Percentiles rank a stretch among this genome's conserved stretches.
phyloP scores from a whole-genome alignment of 2,329 filamentous ascomycete species.

The Bipolaris oryzae region DNA sequence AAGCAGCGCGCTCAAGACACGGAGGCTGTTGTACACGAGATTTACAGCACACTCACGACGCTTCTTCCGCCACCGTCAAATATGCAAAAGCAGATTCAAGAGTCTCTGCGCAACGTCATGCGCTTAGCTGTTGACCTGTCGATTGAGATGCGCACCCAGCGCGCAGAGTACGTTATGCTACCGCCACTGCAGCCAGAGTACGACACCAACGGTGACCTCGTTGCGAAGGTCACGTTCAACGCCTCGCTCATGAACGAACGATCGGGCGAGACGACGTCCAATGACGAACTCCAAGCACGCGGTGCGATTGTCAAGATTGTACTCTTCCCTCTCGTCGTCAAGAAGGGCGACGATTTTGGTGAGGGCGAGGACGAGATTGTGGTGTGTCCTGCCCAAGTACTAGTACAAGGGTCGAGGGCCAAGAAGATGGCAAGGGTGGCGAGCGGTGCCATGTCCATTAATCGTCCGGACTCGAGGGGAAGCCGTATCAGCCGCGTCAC shows the following conservation, averaged over 20 bases:
- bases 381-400: conserved; percentile 91
- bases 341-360: conserved; percentile 88
- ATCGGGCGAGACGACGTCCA: conserved; percentile 70
- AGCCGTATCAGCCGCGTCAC: conserved; percentile 35
- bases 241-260: conserved; percentile 94
- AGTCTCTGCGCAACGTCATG: conserved; percentile 86
- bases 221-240: conserved; percentile 88
- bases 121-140: conserved; percentile 86
- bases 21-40: conserved; percentile 91
- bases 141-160: conserved; percentile 96
- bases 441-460: conserved; percentile 58
- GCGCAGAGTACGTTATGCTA: conserved; percentile 98
- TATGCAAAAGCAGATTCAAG: conserved; percentile 78
- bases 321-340: conserved; percentile 93
- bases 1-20: conserved; percentile 86
- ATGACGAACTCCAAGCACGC: conserved; percentile 79
- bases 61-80: conserved; percentile 87
- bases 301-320: conserved; percentile 85
- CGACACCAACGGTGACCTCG: conserved; percentile 87
- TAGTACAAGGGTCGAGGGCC: conserved; percentile 65
- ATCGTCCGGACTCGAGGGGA: conserved; percentile 31
- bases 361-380: conserved; percentile 93
- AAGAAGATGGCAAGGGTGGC: conserved; percentile 58
- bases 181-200: conserved; percentile 94
- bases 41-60: conserved; percentile 81